Conservation (phyloP, 129 eudicot species). For the Flaveria bidentis region DNA sequence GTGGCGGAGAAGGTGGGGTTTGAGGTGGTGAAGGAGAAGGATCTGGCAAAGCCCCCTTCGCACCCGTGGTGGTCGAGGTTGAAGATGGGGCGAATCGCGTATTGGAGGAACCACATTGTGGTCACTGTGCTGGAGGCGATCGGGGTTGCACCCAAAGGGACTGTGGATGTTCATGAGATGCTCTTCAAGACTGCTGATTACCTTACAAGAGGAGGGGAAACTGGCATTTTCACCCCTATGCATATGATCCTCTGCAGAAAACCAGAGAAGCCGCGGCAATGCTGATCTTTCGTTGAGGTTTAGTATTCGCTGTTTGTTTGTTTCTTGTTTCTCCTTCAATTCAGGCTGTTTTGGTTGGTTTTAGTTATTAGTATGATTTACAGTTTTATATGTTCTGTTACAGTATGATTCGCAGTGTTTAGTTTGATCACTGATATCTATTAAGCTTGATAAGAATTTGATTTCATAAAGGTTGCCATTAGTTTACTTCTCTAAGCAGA, state of each 20-base stretch:
- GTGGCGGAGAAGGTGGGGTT: constrained; percentile 82
- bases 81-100: constrained; percentile 90
- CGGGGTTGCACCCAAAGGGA: constrained; percentile 89
- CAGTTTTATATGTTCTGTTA: not conserved
- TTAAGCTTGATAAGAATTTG: constrained; percentile 19
- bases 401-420: constrained; percentile 23
- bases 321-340: not conserved
- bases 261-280: constrained; percentile 43
- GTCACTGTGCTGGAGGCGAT: constrained; percentile 61
- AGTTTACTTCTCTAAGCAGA: not conserved
- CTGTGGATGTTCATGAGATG: constrained; percentile 92
- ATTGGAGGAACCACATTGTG: constrained; percentile 90
- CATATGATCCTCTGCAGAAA: constrained; percentile 90
- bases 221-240: constrained; percentile 85
- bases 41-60: constrained; percentile 80
- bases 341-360: constrained; percentile 17
- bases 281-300: constrained; percentile 41
- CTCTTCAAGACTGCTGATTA: constrained; percentile 82
- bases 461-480: constrained; percentile 15
- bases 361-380: constrained; percentile 30
- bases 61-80: constrained; percentile 91
- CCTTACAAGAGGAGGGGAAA: constrained; percentile 75
- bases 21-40: constrained; percentile 77
- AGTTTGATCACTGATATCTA: constrained; percentile 21
- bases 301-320: constrained; percentile 8